phyloP scores from a whole-genome alignment of 352 stramenopile species.

The Pythium utonaiense region DNA sequence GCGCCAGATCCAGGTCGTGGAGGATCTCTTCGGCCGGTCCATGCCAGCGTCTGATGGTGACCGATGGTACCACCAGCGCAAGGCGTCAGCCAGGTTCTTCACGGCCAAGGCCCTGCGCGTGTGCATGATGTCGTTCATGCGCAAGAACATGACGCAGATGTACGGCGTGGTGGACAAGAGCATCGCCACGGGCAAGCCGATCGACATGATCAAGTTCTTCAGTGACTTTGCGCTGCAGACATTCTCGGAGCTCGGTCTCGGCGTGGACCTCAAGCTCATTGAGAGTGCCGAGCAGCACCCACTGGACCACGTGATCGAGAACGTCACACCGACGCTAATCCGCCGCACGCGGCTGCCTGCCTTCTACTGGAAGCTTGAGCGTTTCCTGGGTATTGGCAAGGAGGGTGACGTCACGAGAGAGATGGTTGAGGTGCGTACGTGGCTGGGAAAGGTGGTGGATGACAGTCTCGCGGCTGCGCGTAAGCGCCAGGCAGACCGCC shows the following conservation, averaged over 20 bases:
- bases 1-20: conserved; percentile 9
- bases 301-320: conserved; percentile 44
- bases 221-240: conserved; percentile 50
- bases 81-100: conserved; percentile 40
- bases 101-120: conserved; percentile 22
- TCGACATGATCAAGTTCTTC: conserved; percentile 32
- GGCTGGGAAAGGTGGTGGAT: conserved; percentile 39
- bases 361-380: conserved; percentile 57
- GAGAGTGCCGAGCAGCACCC: conserved; percentile 29
- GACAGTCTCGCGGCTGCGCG: conserved; percentile 12
- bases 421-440: conserved; percentile 33
- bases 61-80: too few species aligned
- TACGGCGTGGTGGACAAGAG: conserved; percentile 15
- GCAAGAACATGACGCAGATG: conserved; percentile 17
- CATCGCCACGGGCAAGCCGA: neutral
- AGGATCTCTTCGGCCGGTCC: conserved; percentile 20
- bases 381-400: conserved; percentile 33
- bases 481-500: neutral
- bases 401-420: conserved; percentile 33
- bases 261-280: conserved; percentile 38
- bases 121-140: conserved; percentile 16
- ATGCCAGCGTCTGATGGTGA: conserved; percentile 25
- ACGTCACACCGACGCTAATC: conserved; percentile 29
- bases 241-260: conserved; percentile 49
- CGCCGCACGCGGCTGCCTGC: conserved; percentile 44